These are phyloP conservation scores for Pholiota molesta DNA, from an alignment of 768 basidiomycete genomes.

Conservation along the genomic window DNA sequence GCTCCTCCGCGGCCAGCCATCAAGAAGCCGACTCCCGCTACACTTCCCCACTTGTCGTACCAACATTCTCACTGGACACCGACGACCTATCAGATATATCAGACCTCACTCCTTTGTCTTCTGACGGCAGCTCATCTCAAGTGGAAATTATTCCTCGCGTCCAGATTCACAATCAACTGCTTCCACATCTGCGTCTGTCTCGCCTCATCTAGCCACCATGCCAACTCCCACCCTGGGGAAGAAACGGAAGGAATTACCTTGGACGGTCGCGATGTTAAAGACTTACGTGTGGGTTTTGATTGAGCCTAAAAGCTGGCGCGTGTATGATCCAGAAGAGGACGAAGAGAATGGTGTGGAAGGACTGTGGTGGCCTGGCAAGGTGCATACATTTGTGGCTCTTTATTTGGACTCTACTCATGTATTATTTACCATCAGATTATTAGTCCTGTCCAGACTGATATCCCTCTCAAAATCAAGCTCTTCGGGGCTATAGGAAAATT, in stretches of 20 bases:
- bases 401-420: background rate
- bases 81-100: slow-evolving; percentile 17
- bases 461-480: slow-evolving; percentile 27
- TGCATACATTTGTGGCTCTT: slow-evolving; percentile 32
- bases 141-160: background rate
- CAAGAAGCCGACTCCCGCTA: background rate
- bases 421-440: slow-evolving; percentile 19
- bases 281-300: slow-evolving; percentile 58
- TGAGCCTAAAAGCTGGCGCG: slow-evolving; percentile 36
- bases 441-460: slow-evolving; percentile 11
- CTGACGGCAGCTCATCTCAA: background rate
- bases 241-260: background rate
- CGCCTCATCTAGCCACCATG: background rate
- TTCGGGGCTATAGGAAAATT: slow-evolving; percentile 28
- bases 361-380: slow-evolving; percentile 78
- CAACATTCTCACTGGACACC: background rate
- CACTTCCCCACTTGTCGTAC: slow-evolving; percentile 6
- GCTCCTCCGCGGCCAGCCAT: slow-evolving; percentile 1
- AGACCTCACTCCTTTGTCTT: slow-evolving; percentile 16
- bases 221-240: background rate
- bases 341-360: slow-evolving; percentile 24
- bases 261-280: slow-evolving; percentile 11
- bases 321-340: slow-evolving; percentile 33
- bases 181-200: background rate
- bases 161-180: background rate